Conservation (phyloP, 2,329 filamentous ascomycete genomes). For the Diaporthe amygdali region DNA sequence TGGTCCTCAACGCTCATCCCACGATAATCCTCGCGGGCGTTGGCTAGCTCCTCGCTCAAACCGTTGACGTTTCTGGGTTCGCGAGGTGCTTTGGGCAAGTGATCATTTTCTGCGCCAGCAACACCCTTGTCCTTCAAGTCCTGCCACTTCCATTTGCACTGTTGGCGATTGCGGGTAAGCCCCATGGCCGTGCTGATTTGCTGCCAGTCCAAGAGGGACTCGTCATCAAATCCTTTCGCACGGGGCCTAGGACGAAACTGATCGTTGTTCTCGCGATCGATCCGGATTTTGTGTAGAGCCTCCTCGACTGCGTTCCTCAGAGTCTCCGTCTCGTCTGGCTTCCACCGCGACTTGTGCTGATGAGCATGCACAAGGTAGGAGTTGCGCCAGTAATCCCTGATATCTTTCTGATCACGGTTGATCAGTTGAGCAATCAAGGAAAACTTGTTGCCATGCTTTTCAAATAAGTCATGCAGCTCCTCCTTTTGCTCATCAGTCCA, state of each 20-base stretch:
- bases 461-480: slow-evolving; percentile 52
- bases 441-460: slow-evolving; percentile 63
- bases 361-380: slow-evolving; percentile 64
- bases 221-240: slow-evolving; percentile 46
- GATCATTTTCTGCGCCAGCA: slow-evolving; percentile 22
- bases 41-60: slow-evolving; percentile 47
- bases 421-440: slow-evolving; percentile 64
- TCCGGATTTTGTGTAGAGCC: slow-evolving; percentile 54
- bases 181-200: slow-evolving; percentile 67
- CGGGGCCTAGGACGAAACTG: slow-evolving; percentile 17
- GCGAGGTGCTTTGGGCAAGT: slow-evolving; percentile 26
- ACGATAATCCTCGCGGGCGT: slow-evolving; percentile 47
- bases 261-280: slow-evolving; percentile 37
- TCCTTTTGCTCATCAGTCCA: slow-evolving; percentile 67
- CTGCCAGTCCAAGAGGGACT: slow-evolving; percentile 68
- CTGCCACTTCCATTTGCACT: slow-evolving; percentile 74
- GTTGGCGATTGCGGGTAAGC: slow-evolving; percentile 65
- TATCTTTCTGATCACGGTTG: slow-evolving; percentile 68
- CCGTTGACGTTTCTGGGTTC: slow-evolving; percentile 34
- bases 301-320: slow-evolving; percentile 59
- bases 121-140: slow-evolving; percentile 42
- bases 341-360: slow-evolving; percentile 62
- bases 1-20: slow-evolving; percentile 51
- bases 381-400: slow-evolving; percentile 74
- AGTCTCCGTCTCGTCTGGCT: slow-evolving; percentile 60